Base-by-base conservation (phyloP, 768 basidiomycete genomes). In the Tylopilus sp. region DNA sequence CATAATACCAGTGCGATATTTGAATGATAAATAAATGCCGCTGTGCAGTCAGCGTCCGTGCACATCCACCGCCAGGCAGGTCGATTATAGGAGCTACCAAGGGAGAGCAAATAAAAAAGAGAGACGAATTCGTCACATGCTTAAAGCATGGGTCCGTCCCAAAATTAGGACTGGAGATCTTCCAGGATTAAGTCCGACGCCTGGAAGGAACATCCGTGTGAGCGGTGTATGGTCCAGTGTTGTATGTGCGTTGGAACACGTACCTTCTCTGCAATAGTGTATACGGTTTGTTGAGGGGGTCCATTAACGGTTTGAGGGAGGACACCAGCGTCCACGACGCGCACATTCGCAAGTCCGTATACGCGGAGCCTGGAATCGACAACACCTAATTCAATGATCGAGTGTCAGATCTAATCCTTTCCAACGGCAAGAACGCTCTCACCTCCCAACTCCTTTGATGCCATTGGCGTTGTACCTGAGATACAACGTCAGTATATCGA, bases 381-480 rank as follows among this genome's bases (percentile, higher is more conserved):
- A 29, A 29, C 36, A 37, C 36, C 36, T 37, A 36, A 37, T n/a
- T 8, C n/a, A 37, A 16, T 25, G 13, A 7, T n/a, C 3, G 8
- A 36, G 13, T 12, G 33, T 24, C 28, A n/a, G 26, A 3, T n/a
- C 7, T 6, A 5, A 22, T 48, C 36, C 5, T 30, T 6, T 22
- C 21, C 8, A 48, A 30, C 12, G 13, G n/a, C n/a, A n/a, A 12
- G 22, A 31, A 10, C 8, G 5, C 14, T 31, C 29, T 40, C 11
- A 40, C 52, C 48, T 42, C 48, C 40, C 14, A 49, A 17, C 9
- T 49, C 12, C 37, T 40, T 36, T 22, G 46, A n/a, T 26, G 52
- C 52, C 47, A 53, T 53, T 1, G 47, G 24, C 4, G 52, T 41
- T 28, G 38, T 53, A 25, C 52, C 52, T 53, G 31, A 2, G 13